Evolutionary conservation across 805 yeast species (phyloP).

Genomic region (Yamadazyma olivae): DNA sequence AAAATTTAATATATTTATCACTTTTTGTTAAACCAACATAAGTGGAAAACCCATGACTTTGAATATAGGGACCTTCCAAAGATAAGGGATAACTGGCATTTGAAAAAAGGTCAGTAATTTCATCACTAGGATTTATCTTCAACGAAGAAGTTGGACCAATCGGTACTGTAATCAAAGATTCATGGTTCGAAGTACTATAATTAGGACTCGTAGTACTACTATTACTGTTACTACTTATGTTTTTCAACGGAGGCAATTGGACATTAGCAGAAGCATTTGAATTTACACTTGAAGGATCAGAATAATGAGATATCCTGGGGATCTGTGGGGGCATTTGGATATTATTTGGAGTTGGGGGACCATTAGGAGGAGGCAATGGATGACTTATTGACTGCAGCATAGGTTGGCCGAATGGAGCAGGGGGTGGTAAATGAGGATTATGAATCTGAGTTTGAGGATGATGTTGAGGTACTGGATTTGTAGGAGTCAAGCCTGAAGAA

Average conservation of each 20-base stretch:
- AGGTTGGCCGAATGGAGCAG: too few relatives aligned
- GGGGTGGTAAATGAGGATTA: too few relatives aligned
- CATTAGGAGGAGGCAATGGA: constrained; percentile 13
- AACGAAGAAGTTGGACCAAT: constrained; percentile 35
- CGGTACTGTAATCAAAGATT: constrained; percentile 23
- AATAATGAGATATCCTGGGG: constrained; percentile 1
- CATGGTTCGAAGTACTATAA: not conserved
- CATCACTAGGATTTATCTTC: constrained; percentile 30
- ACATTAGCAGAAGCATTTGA: constrained; percentile 3
- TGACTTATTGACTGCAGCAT: too few relatives aligned
- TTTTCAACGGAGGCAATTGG: constrained; percentile 14
- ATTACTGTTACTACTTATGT: not conserved
- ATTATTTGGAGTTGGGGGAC: constrained; percentile 13
- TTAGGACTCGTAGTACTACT: not conserved
- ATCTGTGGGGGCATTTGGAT: constrained; percentile 7
- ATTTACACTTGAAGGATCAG: not conserved
- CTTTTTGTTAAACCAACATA: constrained; percentile 38
- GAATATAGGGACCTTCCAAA: constrained; percentile 38
- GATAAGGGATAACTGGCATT: constrained; percentile 32
- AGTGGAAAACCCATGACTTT: constrained; percentile 38
- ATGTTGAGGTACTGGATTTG: too few relatives aligned
- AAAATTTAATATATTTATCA: constrained; percentile 36
- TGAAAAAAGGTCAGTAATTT: constrained; percentile 25
- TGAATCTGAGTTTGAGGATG: too few relatives aligned
- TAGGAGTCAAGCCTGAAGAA: too few relatives aligned